Conservation (phyloP, 2,329 filamentous ascomycete species). For the Blastomyces gilchristii region DNA sequence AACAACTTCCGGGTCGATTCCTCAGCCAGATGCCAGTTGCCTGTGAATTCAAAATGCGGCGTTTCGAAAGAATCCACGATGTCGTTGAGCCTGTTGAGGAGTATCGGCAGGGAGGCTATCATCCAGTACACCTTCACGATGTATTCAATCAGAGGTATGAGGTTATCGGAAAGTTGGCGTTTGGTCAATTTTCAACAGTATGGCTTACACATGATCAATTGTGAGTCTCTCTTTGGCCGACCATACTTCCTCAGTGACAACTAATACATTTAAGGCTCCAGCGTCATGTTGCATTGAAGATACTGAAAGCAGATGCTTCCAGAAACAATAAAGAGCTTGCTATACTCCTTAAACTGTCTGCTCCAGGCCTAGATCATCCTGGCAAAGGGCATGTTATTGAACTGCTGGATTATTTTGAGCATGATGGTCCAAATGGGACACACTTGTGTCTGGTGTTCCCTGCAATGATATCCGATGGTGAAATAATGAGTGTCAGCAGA, state of each 20-base stretch:
- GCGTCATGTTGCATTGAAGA: constrained; percentile 19
- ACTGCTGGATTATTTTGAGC: constrained; percentile 20
- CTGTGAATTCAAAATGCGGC: constrained; percentile 13
- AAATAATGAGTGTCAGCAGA: constrained; percentile 15
- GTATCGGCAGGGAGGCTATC: constrained; percentile 21
- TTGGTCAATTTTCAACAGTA: constrained; percentile 20
- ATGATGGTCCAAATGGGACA: constrained; percentile 18
- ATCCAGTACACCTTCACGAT: constrained; percentile 21
- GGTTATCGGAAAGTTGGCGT: constrained; percentile 17
- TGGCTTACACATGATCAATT: constrained; percentile 18
- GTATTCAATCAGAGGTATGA: constrained; percentile 17
- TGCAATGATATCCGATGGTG: constrained; percentile 19
- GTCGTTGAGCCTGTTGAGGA: constrained; percentile 20
- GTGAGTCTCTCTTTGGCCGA: constrained; percentile 9
- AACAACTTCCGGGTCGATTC: background rate
- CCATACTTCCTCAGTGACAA: constrained; percentile 9
- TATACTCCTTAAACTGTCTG: constrained; percentile 15
- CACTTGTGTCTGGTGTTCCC: constrained; percentile 21
- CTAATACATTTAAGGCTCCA: constrained; percentile 14
- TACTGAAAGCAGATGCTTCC: constrained; percentile 20
- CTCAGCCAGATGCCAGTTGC: background rate
- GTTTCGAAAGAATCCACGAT: constrained; percentile 19
- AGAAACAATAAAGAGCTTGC: constrained; percentile 17
- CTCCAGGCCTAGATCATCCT: constrained; percentile 12
- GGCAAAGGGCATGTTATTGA: constrained; percentile 17